Evolutionary conservation across 345 rosid species (phyloP).

Genomic region (Linum trigynum): DNA sequence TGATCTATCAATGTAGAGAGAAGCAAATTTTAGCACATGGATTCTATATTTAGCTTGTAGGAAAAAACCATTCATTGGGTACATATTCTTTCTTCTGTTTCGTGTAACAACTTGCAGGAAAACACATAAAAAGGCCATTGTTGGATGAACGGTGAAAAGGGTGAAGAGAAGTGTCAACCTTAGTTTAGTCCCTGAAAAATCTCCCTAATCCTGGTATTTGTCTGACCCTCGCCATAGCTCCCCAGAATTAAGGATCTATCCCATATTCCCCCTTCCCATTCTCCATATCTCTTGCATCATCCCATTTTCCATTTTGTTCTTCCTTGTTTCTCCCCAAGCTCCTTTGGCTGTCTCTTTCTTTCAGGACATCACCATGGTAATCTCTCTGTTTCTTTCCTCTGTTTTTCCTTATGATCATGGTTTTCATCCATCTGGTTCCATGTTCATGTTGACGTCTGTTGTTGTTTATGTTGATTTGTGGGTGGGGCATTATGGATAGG

Average conservation of each 20-base stretch:
- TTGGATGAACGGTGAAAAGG: conserved; percentile 13
- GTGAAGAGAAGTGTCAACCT: conserved; percentile 24
- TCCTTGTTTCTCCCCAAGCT: conserved; percentile 18
- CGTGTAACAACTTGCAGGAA: neutral
- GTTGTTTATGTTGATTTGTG: no score
- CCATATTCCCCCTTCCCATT: conserved; percentile 15
- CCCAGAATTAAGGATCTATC: conserved; percentile 47
- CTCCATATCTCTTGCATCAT: conserved; percentile 6
- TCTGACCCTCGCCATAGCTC: conserved; percentile 17
- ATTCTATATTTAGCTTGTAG: neutral
- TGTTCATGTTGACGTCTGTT: neutral
- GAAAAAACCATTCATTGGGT: neutral
- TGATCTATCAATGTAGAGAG: no score
- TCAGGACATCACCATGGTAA: conserved; percentile 44
- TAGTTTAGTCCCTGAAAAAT: conserved; percentile 30
- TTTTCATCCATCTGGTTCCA: neutral
- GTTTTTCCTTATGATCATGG: neutral
- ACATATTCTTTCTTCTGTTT: neutral
- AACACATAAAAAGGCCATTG: neutral
- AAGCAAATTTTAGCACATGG: neutral
- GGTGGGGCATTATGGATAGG: conserved; percentile 28
- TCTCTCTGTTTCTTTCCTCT: neutral
- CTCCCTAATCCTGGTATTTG: conserved; percentile 28
- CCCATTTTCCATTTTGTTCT: conserved; percentile 25
- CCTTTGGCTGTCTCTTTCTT: conserved; percentile 27